Base-by-base conservation (phyloP, 2,329 filamentous ascomycete genomes). In the Dactylellina sp. region DNA sequence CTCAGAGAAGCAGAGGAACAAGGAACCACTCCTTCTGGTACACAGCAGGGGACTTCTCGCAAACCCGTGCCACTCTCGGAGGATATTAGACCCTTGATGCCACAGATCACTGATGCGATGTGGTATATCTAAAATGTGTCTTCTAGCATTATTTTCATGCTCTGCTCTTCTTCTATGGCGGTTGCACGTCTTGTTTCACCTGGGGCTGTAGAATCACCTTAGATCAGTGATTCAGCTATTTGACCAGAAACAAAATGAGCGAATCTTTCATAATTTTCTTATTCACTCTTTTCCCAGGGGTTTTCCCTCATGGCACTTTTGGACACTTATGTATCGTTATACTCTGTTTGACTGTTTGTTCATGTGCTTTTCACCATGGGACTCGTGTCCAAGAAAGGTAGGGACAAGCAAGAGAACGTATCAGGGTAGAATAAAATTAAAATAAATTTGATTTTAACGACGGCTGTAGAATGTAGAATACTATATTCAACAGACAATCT, bases 71-170 rank as follows among this genome's bases (percentile, higher is more conserved):
- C 44, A 9, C 32, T 47, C 11, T 59, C 63, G 1, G 62, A 75
- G 24, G 61, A 68, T 25, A 64, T 75, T 25, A 62, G 64, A 20
- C 60, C 60, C 5, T 47, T 74, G 28, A 49, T 44, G 50, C 37
- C 47, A 9, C 47, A 64, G 32, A 35, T 75, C 37, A 39, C 18
- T 20, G 64, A 56, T 20, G 28, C 49, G 0, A 75, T 75, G 71
- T 75, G 71, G 71, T 75, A 70, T 40, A 75, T 75, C 22, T 75
- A 64, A 60, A 18, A 18, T 16, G 35, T 16, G 40, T 35, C 11
- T 53, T 24, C 46, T 46, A 5, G 46, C 18, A 44, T 52, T 52
- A 28, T 12, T 37, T 55, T 56, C 40, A 9, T 35, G 49, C 25
- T 68, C 28, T 16, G 1, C 14, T 7, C 16, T 22, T 53, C 39